These are phyloP conservation scores for Capsicum pubescens DNA, from an alignment of 257 asterid genomes.

Conservation along the genomic window DNA sequence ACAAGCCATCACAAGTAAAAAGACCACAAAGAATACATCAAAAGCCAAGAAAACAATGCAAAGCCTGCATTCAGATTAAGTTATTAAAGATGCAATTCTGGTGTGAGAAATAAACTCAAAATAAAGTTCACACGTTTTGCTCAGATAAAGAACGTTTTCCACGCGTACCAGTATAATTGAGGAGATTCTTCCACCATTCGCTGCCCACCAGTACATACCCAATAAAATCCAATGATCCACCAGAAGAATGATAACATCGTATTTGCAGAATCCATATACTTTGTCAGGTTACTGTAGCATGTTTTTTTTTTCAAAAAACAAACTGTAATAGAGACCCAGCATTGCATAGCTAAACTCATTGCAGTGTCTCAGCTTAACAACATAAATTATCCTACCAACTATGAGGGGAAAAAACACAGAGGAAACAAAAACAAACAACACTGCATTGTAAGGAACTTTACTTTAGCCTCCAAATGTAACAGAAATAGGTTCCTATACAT, in stretches of 20 bases:
- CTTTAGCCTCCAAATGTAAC: neutral
- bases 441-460: neutral
- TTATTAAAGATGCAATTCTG: neutral
- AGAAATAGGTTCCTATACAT: neutral
- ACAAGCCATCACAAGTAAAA: constrained; percentile 5
- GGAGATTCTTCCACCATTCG: constrained; percentile 31
- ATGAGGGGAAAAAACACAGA: neutral
- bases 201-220: constrained; percentile 35
- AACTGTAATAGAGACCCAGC: neutral
- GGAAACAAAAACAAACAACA: neutral
- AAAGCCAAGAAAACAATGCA: constrained; percentile 32
- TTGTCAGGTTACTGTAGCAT: constrained; percentile 22
- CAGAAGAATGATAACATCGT: constrained; percentile 35
- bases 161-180: constrained; percentile 31
- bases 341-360: neutral
- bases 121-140: neutral
- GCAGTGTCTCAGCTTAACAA: neutral
- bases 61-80: constrained; percentile 20
- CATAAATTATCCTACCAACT: neutral
- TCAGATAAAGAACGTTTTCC: neutral
- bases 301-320: neutral
- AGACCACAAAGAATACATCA: constrained; percentile 29
- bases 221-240: constrained; percentile 38
- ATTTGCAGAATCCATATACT: constrained; percentile 30
- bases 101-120: constrained; percentile 8